Percentiles rank a stretch among this genome's conserved stretches.
Evolutionary conservation across 768 basidiomycete species (phyloP).

Genomic region (Suillus hirtellus): DNA sequence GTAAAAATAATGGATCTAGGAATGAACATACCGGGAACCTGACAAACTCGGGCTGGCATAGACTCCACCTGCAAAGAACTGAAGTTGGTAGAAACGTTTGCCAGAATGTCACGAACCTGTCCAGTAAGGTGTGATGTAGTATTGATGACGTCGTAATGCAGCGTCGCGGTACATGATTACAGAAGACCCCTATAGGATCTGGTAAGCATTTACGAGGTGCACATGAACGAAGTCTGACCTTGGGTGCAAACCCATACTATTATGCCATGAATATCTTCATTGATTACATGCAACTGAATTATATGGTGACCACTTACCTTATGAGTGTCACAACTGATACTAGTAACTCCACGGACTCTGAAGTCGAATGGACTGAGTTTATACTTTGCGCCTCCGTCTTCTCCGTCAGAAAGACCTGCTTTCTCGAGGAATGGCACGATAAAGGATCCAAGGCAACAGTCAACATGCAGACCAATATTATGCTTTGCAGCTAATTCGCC

Average conservation of each 20-base stretch:
- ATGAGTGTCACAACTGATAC: slow-evolving; percentile 95
- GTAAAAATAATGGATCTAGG: not conserved
- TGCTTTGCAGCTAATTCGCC: slow-evolving; percentile 70
- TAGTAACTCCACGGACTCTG: slow-evolving; percentile 85
- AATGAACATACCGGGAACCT: slow-evolving; percentile 71
- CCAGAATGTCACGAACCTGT: slow-evolving; percentile 45
- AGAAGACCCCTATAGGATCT: slow-evolving; percentile 67
- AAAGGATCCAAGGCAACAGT: slow-evolving; percentile 93
- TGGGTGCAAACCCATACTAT: slow-evolving; percentile 93
- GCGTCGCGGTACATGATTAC: slow-evolving; percentile 92
- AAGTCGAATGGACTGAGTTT: slow-evolving; percentile 84
- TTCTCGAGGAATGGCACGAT: slow-evolving; percentile 90
- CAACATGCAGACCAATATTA: slow-evolving; percentile 88
- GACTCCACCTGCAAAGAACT: slow-evolving; percentile 64
- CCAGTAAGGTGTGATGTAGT: slow-evolving; percentile 85
- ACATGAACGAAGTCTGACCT: slow-evolving; percentile 46
- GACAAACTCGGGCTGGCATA: slow-evolving; percentile 90
- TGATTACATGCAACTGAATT: not conserved
- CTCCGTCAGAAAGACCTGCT: slow-evolving; percentile 65
- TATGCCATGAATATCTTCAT: not conserved
- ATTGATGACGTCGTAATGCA: slow-evolving; percentile 77
- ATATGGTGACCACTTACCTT: slow-evolving; percentile 50
- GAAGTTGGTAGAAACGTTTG: not conserved
- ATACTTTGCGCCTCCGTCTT: slow-evolving; percentile 46
- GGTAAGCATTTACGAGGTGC: slow-evolving; percentile 7